Evolutionary conservation across 768 basidiomycete species (phyloP), one percentile per base, ranked within the genome.

Genomic region (Russula dissimulans): DNA sequence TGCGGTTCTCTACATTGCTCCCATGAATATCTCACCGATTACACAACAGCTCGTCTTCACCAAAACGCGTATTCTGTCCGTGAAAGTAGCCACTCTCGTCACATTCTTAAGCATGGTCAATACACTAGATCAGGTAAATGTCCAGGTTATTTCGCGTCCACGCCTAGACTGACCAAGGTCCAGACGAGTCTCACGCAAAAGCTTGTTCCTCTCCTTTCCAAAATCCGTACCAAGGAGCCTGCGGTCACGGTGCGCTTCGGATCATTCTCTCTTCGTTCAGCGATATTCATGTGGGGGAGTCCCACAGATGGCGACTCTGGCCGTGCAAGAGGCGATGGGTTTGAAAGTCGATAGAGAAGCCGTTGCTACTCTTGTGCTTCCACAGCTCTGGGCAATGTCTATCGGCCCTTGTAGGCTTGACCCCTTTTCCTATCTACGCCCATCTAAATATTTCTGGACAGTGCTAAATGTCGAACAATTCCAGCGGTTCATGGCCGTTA

Each of bases 251-350:
- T 92, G 67, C 75, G 46, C 42, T 43, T n/a, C 14, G n/a, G n/a
- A 46, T 41, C 3, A 4, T 26, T 15, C n/a, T 39, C 43, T 18
- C 49, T 39, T 8, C 10, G 17, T 15, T 10, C 18, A 45, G 18
- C 29, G 29, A 56, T 46, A 39, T 45, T 5, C 10, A 56, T 34
- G 48, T 38, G 46, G n/a, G n/a, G n/a, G 4, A 56, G 39, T 43
- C 59, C 29, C 53, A 43, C 63, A 91, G 91, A 88, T 93, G 84
- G 89, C 89, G 3, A 92, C 92, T 0, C 75, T 93, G 45, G 81
- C 81, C 22, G 92, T 97, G 0, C 95, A 97, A 73, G 94, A 95
- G 71, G 91, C 91, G 0, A 97, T 97, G 95, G 94, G 95, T 9
- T 80, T 84, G 66, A 97, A 95, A 70, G 86, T 97, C 2, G 95